Evolutionary conservation across 345 rosid genomes (phyloP).

Genomic region (Ceriops decandra): DNA sequence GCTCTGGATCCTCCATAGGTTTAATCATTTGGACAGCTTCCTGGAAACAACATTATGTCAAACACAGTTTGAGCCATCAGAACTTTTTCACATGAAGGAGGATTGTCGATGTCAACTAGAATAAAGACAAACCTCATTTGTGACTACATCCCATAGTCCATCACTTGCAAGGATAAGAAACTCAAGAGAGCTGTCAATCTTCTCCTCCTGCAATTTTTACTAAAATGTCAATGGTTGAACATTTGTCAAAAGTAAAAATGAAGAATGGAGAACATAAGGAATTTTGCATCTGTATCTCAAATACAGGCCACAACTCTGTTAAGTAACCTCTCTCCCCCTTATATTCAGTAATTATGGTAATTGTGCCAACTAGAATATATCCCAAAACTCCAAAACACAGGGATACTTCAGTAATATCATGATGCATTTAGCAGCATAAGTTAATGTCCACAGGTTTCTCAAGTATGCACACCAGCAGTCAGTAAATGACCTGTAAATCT

Average conservation of each 20-base stretch:
- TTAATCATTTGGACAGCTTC: constrained; percentile 88
- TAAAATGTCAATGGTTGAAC: constrained; percentile 8
- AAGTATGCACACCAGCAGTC: neutral
- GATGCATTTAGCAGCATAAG: neutral
- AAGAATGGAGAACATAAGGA: neutral
- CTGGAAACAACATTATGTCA: constrained; percentile 30
- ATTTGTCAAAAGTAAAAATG: neutral
- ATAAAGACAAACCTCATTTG: constrained; percentile 64
- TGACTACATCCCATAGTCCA: constrained; percentile 97
- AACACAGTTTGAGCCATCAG: constrained; percentile 10
- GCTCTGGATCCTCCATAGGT: constrained; percentile 78
- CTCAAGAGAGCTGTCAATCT: constrained; percentile 86
- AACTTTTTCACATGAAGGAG: neutral
- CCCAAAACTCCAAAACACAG: neutral
- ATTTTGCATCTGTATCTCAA: neutral
- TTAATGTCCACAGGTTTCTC: no score
- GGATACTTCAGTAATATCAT: neutral
- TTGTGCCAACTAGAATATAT: neutral
- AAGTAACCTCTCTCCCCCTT: neutral
- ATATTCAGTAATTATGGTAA: neutral
- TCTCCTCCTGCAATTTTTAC: constrained; percentile 71
- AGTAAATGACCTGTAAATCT: neutral
- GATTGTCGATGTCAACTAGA: neutral
- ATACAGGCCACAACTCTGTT: neutral
- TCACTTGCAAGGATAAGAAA: constrained; percentile 99